phyloP scores from a whole-genome alignment of 805 yeast species.

The Cyberlindnera samutprakarnensis region DNA sequence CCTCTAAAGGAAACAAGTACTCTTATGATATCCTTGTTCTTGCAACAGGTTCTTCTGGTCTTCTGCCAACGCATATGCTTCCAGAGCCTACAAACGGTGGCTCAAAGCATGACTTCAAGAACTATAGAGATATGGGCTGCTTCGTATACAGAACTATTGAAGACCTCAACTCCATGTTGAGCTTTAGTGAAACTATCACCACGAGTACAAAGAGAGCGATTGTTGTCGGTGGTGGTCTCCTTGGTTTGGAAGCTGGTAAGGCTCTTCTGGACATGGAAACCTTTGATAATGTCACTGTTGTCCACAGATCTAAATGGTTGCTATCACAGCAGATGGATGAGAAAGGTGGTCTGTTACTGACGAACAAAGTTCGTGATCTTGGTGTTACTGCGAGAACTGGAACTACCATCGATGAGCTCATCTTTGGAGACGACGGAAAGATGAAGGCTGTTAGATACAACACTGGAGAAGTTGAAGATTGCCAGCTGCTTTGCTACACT shows the following conservation, averaged over 20 bases:
- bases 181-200: constrained; percentile 13
- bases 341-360: constrained; percentile 26
- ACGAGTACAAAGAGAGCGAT: constrained; percentile 17
- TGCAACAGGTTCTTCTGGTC: constrained; percentile 28
- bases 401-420: constrained; percentile 40
- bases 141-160: constrained; percentile 29
- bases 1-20: constrained; percentile 11
- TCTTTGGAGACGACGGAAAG: constrained; percentile 22
- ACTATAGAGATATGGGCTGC: constrained; percentile 24
- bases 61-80: constrained; percentile 20
- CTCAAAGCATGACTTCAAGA: constrained; percentile 5
- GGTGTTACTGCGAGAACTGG: constrained; percentile 47
- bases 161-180: constrained; percentile 25
- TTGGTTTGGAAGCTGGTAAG: constrained; percentile 31
- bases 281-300: constrained; percentile 25
- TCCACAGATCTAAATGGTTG: constrained; percentile 28
- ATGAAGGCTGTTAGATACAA: constrained; percentile 21
- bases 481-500: constrained; percentile 28
- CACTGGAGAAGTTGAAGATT: constrained; percentile 24
- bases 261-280: constrained; percentile 26
- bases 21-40: constrained; percentile 24
- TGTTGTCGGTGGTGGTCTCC: constrained; percentile 29
- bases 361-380: constrained; percentile 41
- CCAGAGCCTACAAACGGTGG: constrained; percentile 15
- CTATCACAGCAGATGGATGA: constrained; percentile 30